phyloP scores from a whole-genome alignment of 345 rosid genomes.

The Sisymbrium irio region DNA sequence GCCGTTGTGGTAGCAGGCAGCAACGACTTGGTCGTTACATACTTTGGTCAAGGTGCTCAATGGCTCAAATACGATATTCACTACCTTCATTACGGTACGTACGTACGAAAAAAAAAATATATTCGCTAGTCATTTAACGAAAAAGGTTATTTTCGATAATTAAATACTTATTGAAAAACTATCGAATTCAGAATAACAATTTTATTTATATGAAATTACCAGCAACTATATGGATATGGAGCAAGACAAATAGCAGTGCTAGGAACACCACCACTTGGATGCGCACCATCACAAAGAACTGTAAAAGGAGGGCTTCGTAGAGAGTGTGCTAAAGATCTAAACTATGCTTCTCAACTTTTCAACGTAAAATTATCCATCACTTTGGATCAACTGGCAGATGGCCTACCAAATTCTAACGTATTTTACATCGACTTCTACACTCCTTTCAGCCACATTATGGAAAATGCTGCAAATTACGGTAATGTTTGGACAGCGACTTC shows the following conservation, averaged over 20 bases:
- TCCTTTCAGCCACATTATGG: slow-evolving; percentile 39
- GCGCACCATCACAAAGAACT: slow-evolving; percentile 62
- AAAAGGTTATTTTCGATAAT: no score
- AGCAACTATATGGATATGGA: slow-evolving; percentile 56
- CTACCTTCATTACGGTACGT: not conserved
- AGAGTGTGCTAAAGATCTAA: slow-evolving; percentile 36
- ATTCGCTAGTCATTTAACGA: no score
- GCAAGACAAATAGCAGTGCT: slow-evolving; percentile 54
- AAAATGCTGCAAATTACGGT: slow-evolving; percentile 49
- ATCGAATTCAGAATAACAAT: not conserved
- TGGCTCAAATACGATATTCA: not conserved
- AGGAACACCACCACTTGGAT: slow-evolving; percentile 59
- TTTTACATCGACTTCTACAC: slow-evolving; percentile 45
- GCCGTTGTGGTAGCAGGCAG: slow-evolving; percentile 1
- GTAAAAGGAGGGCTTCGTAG: slow-evolving; percentile 46
- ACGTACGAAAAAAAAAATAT: no score
- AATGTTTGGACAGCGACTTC: not conserved
- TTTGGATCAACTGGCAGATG: slow-evolving; percentile 29
- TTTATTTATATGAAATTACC: not conserved
- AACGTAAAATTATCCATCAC: slow-evolving; percentile 46
- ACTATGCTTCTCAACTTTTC: slow-evolving; percentile 51
- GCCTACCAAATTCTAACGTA: slow-evolving; percentile 34
- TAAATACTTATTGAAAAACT: no score
- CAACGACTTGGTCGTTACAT: slow-evolving; percentile 2
- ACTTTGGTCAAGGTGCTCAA: slow-evolving; percentile 3